Evolutionary conservation across 2,329 filamentous ascomycete genomes (phyloP).

Genomic region (Fusarium chuoi): DNA sequence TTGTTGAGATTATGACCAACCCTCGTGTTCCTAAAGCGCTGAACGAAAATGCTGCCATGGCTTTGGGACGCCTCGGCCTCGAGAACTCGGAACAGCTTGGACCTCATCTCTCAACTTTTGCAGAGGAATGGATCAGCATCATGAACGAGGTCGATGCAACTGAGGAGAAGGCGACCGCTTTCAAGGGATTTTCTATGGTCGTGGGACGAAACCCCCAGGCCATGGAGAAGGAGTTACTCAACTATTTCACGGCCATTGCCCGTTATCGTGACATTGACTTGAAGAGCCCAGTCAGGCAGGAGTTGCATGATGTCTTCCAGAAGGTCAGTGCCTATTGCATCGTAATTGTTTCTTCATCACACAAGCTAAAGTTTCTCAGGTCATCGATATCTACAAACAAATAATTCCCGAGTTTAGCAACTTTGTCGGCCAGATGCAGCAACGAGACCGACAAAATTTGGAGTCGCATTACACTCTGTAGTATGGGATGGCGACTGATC

Average conservation of each 20-base stretch:
- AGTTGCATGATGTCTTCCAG: conserved; percentile 78
- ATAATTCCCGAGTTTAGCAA: conserved; percentile 69
- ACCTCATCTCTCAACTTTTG: conserved; percentile 81
- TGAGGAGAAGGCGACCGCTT: conserved; percentile 93
- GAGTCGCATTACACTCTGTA: conserved; percentile 59
- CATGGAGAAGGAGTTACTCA: conserved; percentile 85
- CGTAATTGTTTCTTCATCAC: background rate
- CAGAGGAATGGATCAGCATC: conserved; percentile 80
- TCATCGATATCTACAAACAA: conserved; percentile 65
- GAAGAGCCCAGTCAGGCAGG: conserved; percentile 69
- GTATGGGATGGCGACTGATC: background rate
- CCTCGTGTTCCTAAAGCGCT: conserved; percentile 86
- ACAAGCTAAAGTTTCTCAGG: conserved; percentile 48
- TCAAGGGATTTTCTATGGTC: conserved; percentile 88
- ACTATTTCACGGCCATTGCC: conserved; percentile 87
- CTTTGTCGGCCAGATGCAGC: conserved; percentile 62
- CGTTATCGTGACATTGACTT: conserved; percentile 74
- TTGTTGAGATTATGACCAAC: conserved; percentile 86
- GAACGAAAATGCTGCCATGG: conserved; percentile 93
- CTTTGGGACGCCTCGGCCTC: conserved; percentile 86
- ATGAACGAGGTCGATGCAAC: conserved; percentile 89
- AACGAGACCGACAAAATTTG: conserved; percentile 61
- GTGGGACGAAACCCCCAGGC: conserved; percentile 89
- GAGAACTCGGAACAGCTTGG: conserved; percentile 81
- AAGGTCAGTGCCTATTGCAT: conserved; percentile 64